These are phyloP conservation scores for Haplosporangium gracile DNA, from an alignment of 192 early-diverging fungal species.

Conservation along the genomic window DNA sequence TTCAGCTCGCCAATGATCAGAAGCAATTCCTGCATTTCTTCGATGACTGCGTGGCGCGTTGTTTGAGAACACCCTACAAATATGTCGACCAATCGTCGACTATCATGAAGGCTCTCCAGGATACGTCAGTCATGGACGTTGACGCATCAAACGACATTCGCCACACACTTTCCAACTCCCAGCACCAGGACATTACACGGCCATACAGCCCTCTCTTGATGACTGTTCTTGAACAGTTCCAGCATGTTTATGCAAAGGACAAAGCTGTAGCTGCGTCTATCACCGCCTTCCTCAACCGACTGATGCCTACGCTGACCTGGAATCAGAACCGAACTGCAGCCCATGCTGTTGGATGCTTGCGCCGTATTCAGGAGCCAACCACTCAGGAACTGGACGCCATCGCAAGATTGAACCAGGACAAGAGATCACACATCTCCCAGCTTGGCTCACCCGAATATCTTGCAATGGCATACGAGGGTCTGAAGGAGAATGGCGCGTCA, in stretches of 20 bases:
- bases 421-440: constrained; percentile 9
- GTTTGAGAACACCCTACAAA: constrained; percentile 68
- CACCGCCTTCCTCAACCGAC: constrained; percentile 45
- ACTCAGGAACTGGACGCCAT: constrained; percentile 9
- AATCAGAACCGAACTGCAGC: constrained; percentile 58
- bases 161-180: constrained; percentile 13
- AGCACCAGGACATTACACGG: constrained; percentile 31
- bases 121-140: constrained; percentile 9
- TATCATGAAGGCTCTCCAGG: constrained; percentile 59
- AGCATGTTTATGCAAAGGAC: constrained; percentile 47
- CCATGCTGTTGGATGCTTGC: constrained; percentile 37
- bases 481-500: background rate
- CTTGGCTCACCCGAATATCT: constrained; percentile 28
- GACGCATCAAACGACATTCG: constrained; percentile 22
- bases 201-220: constrained; percentile 67
- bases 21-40: constrained; percentile 69
- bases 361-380: constrained; percentile 30
- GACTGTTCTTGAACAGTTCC: constrained; percentile 60
- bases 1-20: constrained; percentile 48
- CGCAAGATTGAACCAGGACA: background rate
- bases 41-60: constrained; percentile 73
- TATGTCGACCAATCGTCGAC: constrained; percentile 69
- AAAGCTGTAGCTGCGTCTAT: constrained; percentile 39
- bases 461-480: constrained; percentile 15
- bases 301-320: constrained; percentile 44